These are phyloP conservation scores for Colletotrichum caudatum DNA, from an alignment of 2,329 filamentous ascomycete species.

Conservation along the genomic window DNA sequence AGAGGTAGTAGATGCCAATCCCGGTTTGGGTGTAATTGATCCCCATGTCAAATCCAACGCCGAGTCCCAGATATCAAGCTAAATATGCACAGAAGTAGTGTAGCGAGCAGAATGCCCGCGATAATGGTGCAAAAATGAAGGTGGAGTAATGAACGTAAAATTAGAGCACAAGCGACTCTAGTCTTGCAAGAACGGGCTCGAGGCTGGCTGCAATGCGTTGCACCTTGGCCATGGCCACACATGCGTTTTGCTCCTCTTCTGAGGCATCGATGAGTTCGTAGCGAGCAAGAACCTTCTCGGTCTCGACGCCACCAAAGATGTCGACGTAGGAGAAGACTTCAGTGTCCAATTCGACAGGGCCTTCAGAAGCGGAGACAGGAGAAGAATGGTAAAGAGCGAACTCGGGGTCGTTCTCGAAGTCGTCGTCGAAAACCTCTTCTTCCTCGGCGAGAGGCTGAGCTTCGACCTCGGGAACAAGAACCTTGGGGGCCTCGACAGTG, in stretches of 20 bases:
- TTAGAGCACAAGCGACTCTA: slow-evolving; percentile 47
- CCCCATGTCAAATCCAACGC: slow-evolving; percentile 34
- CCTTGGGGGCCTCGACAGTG: slow-evolving; percentile 62
- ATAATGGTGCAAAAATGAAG: slow-evolving; percentile 19
- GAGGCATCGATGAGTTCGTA: slow-evolving; percentile 74
- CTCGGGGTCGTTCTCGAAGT: slow-evolving; percentile 72
- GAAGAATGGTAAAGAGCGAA: slow-evolving; percentile 70
- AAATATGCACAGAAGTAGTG: slow-evolving; percentile 40
- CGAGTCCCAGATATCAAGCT: slow-evolving; percentile 38
- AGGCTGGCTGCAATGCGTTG: slow-evolving; percentile 61
- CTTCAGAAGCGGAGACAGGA: slow-evolving; percentile 45
- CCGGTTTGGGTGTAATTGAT: slow-evolving; percentile 36
- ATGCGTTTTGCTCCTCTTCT: slow-evolving; percentile 60
- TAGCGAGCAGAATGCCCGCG: slow-evolving; percentile 20
- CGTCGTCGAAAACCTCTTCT: slow-evolving; percentile 58
- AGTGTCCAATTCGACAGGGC: slow-evolving; percentile 56
- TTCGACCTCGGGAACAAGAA: slow-evolving; percentile 48
- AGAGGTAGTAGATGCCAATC: slow-evolving; percentile 26
- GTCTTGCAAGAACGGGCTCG: slow-evolving; percentile 51
- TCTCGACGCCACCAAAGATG: slow-evolving; percentile 66
- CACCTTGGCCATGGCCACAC: slow-evolving; percentile 61
- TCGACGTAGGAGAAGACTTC: slow-evolving; percentile 56
- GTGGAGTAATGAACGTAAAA: slow-evolving; percentile 7
- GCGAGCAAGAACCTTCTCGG: slow-evolving; percentile 73
- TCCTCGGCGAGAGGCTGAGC: slow-evolving; percentile 44